Base-by-base conservation (phyloP, 495 filamentous ascomycete genomes). In the Aspergillus wentii region DNA sequence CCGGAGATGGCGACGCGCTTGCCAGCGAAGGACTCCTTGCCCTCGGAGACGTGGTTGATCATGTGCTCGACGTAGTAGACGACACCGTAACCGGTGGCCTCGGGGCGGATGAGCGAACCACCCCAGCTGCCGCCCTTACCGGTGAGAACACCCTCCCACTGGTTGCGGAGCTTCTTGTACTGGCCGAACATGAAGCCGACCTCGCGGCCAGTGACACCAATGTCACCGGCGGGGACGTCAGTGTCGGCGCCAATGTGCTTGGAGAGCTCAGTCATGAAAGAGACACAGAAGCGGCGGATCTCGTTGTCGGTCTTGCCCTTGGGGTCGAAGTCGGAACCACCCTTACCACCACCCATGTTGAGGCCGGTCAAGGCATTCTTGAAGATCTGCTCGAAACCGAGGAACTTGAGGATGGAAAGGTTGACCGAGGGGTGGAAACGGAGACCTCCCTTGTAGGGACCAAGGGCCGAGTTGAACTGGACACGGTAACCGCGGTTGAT, bases 301-400 rank as follows among this genome's bases (percentile, higher is more conserved):
- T 98, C 92, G 59, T 79, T 84, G 65, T 98, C 91, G 38, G 81
- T 83, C 78, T 96, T 98, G 74, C 89, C 90, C 79, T 98, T 98
- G 61, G 92, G 92, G 73, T 98, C 89, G 66, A 98, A 98, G 75
- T 98, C 92, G 62, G 92, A 84, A 51, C 92, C 92, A 70, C 92
- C 92, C 76, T 98, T 98, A 54, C 86, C 92, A 72, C 92, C 92
- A 46, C 92, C 92, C 80, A 98, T 97, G 75, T 79, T 92, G 59
- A 97, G 68, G 48, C 92, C 92, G 44, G 92, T 97, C 52, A 98
- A 72, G 46, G 92, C 92, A 89, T 98, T 98, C 82, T 98, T 98
- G 78, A 98, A 96, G 70, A 88, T 92, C 76, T 98, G 92, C 82
- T 98, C 92, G 62, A 97, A 96, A 38, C 91, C 92, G 52, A 98